phyloP scores from a whole-genome alignment of 345 rosid genomes.

The Barbarea vulgaris region DNA sequence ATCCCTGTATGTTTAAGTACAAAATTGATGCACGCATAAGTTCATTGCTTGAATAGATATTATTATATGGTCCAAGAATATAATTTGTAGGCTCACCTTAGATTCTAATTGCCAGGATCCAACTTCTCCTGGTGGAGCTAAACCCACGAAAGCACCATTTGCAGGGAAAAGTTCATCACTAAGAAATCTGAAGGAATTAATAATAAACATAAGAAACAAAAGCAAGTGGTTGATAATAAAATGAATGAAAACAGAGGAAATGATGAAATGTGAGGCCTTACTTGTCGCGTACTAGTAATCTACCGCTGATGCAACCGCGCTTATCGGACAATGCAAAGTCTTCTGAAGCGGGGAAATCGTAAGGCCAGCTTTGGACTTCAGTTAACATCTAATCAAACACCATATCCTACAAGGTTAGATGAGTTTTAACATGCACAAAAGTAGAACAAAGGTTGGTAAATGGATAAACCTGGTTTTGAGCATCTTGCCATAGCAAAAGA shows the following conservation, averaged over 20 bases:
- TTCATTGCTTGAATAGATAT: neutral
- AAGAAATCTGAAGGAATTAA: neutral
- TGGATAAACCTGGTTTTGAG: conserved; percentile 63
- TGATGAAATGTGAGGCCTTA: conserved; percentile 34
- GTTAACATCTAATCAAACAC: conserved; percentile 47
- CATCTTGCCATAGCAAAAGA: conserved; percentile 73
- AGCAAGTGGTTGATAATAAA: neutral
- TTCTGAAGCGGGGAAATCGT: conserved; percentile 65
- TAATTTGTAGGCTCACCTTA: conserved; percentile 45
- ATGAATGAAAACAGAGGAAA: conserved; percentile 14
- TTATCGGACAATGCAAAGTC: conserved; percentile 56
- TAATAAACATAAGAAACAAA: neutral
- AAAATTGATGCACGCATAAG: neutral
- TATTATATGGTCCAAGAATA: neutral
- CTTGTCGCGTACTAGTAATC: conserved; percentile 67
- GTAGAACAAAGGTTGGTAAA: neutral
- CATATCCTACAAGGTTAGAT: neutral
- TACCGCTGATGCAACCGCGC: conserved; percentile 66
- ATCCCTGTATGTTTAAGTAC: conserved; percentile 44
- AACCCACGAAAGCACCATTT: conserved; percentile 65
- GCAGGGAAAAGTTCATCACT: conserved; percentile 47
- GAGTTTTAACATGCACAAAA: neutral
- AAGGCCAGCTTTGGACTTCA: conserved; percentile 86
- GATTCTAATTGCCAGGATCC: conserved; percentile 90
- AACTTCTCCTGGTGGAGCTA: conserved; percentile 73